These are phyloP conservation scores for Xerocomellus amylosporus DNA, from an alignment of 768 basidiomycete species.

Conservation along the genomic window DNA sequence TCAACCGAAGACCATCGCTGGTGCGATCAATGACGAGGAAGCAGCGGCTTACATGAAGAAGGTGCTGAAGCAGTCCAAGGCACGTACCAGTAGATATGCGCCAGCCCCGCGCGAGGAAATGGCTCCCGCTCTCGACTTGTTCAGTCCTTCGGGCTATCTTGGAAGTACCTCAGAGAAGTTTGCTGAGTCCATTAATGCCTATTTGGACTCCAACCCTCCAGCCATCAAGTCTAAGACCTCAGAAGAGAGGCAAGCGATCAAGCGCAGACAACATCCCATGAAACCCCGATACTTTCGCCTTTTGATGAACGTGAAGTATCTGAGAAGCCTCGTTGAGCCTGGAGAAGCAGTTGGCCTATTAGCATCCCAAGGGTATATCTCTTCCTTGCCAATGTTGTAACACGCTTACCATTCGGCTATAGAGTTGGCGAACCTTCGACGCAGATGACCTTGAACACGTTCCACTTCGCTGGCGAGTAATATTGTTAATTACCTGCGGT, in stretches of 20 bases:
- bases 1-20: conserved; percentile 55
- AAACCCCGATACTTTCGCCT: conserved; percentile 62
- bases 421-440: conserved; percentile 99
- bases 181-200: conserved; percentile 74
- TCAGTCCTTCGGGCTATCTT: conserved; percentile 74
- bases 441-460: conserved; percentile 99
- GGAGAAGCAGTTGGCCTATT: conserved; percentile 98
- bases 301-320: conserved; percentile 89
- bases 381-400: background rate
- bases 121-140: conserved; percentile 71
- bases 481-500: background rate
- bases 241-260: conserved; percentile 39
- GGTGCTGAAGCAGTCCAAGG: conserved; percentile 68
- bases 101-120: conserved; percentile 56
- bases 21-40: conserved; percentile 59
- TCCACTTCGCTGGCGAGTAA: conserved; percentile 91
- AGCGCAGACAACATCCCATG: conserved; percentile 47
- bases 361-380: conserved; percentile 89
- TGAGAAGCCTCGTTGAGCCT: conserved; percentile 91
- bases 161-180: conserved; percentile 94
- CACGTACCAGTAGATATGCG: conserved; percentile 39
- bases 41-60: conserved; percentile 86
- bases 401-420: conserved; percentile 1
- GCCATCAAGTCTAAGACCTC: conserved; percentile 41
- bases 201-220: conserved; percentile 73